Evolutionary conservation across 768 basidiomycete species (phyloP).

Genomic region (Collybia nuda): DNA sequence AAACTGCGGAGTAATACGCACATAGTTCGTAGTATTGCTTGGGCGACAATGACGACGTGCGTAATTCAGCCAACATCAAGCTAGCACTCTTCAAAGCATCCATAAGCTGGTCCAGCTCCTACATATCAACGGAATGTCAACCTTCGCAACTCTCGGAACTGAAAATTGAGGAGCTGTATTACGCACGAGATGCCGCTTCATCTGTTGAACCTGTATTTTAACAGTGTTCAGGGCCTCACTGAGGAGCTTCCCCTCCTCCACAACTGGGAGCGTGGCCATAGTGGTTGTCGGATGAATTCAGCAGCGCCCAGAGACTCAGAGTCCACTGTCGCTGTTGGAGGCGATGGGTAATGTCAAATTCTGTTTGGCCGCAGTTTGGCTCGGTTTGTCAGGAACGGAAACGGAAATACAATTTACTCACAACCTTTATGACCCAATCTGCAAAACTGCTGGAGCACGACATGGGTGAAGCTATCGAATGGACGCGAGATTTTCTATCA

Average conservation of each 20-base stretch:
- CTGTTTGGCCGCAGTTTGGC: constrained; percentile 4
- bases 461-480: no score
- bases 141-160: not conserved
- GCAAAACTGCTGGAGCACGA: not conserved
- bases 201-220: constrained; percentile 90
- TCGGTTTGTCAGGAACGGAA: not conserved
- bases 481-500: no score
- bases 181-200: constrained; percentile 89
- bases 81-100: constrained; percentile 97
- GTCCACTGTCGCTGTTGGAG: no score
- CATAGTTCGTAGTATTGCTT: constrained; percentile 99
- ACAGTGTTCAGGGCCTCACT: constrained; percentile 84
- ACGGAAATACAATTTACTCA: no score
- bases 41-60: constrained; percentile 89
- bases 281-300: constrained; percentile 1
- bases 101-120: constrained; percentile 98
- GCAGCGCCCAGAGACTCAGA: not conserved
- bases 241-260: constrained; percentile 81
- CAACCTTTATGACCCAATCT: not conserved
- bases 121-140: constrained; percentile 5
- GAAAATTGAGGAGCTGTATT: constrained; percentile 1
- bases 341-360: not conserved
- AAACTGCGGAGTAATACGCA: constrained; percentile 33
- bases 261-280: constrained; percentile 37
- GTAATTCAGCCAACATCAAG: constrained; percentile 93